Conservation (phyloP, 345 rosid genomes). For the Erucastrum elatum region DNA sequence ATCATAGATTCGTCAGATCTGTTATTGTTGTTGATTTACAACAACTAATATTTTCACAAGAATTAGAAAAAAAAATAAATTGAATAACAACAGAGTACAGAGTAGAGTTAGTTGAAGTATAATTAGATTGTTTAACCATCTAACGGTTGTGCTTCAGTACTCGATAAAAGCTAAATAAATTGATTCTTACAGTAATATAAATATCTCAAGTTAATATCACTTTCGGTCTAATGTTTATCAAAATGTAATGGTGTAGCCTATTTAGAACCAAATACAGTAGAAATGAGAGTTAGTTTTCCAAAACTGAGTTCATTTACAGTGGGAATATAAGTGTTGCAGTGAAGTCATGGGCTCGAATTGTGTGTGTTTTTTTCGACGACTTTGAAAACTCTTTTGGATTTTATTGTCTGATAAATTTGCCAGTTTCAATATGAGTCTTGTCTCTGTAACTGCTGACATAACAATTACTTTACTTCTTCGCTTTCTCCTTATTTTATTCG, state of each 20-base stretch:
- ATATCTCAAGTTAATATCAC: not conserved
- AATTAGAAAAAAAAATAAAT: too few species aligned
- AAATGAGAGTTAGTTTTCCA: slow-evolving; percentile 2
- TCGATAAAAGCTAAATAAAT: not conserved
- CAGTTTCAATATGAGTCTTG: slow-evolving; percentile 35
- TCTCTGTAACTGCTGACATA: slow-evolving; percentile 40
- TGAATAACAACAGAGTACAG: not conserved
- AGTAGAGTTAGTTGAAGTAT: slow-evolving; percentile 6
- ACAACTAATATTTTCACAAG: not conserved
- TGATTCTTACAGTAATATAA: not conserved
- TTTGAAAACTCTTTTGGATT: slow-evolving; percentile 42
- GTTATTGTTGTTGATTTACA: not conserved
- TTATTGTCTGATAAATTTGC: slow-evolving; percentile 34
- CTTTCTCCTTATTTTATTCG: slow-evolving; percentile 22
- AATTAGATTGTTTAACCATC: not conserved
- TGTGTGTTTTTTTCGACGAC: slow-evolving; percentile 19
- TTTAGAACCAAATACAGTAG: not conserved
- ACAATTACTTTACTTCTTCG: slow-evolving; percentile 23
- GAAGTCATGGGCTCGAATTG: slow-evolving; percentile 20
- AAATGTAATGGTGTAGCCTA: not conserved
- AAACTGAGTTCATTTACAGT: not conserved
- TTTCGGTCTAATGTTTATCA: not conserved
- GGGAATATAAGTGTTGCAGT: slow-evolving; percentile 24
- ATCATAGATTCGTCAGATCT: not conserved
- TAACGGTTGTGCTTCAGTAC: not conserved